These are phyloP conservation scores for Phytomonas sp. DNA, from an alignment of 208 protist genomes.

Conservation along the genomic window DNA sequence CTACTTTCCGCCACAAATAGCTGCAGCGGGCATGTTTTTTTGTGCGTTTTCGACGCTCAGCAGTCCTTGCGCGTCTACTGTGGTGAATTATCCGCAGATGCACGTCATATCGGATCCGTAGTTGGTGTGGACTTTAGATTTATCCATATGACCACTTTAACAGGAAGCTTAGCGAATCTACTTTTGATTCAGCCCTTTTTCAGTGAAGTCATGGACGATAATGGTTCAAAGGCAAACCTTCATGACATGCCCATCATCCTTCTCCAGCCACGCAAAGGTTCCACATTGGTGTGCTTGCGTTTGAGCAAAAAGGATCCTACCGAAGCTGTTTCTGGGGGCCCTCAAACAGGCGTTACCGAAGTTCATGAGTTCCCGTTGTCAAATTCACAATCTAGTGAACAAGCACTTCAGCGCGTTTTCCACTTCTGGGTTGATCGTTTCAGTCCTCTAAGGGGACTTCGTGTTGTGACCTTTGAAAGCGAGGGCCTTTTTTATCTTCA, in stretches of 20 bases:
- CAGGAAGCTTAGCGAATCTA: not conserved
- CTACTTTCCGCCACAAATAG: not conserved
- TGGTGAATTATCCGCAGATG: not conserved
- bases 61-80: conserved; percentile 4
- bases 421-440: conserved; percentile 35
- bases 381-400: not conserved
- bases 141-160: not conserved
- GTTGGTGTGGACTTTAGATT: not conserved
- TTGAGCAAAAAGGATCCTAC: not conserved
- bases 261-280: not conserved
- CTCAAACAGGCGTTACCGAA: not conserved
- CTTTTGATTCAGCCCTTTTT: not conserved
- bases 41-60: conserved; percentile 24
- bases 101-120: not conserved
- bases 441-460: conserved; percentile 17
- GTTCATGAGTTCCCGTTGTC: not conserved
- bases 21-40: conserved; percentile 25
- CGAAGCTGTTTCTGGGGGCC: not conserved
- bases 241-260: not conserved
- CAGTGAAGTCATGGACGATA: not conserved
- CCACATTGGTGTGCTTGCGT: not conserved
- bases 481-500: not conserved
- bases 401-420: conserved; percentile 9
- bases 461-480: conserved; percentile 16
- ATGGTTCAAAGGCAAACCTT: not conserved